Evolutionary conservation across 225 moss, liverwort and hornwort genomes (phyloP).

Genomic region (Anthoceros angustus): DNA sequence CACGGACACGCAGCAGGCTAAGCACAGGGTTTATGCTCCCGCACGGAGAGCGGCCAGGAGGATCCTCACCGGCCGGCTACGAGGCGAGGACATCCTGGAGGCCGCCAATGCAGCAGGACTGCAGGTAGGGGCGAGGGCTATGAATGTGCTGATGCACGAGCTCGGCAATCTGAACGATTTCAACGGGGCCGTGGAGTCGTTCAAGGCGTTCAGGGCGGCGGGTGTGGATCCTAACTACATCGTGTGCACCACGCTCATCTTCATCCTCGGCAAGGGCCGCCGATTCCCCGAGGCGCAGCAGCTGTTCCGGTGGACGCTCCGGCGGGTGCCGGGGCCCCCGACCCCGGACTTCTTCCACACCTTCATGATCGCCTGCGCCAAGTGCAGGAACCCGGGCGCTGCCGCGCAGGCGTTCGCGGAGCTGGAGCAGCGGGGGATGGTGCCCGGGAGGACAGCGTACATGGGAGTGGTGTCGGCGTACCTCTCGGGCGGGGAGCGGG

Average conservation of each 20-base stretch:
- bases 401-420: constrained; percentile 31
- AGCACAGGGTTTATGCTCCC: constrained; percentile 14
- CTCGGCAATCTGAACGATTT: constrained; percentile 42
- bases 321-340: constrained; percentile 24
- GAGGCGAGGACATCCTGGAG: constrained; percentile 20
- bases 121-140: constrained; percentile 36
- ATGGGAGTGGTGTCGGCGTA: constrained; percentile 34
- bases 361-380: constrained; percentile 38
- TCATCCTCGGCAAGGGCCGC: constrained; percentile 15
- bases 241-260: constrained; percentile 49
- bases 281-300: constrained; percentile 24
- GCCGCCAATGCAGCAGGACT: constrained; percentile 33
- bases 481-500: constrained; percentile 36
- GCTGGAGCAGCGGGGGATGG: constrained; percentile 23
- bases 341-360: constrained; percentile 32
- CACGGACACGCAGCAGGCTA: background rate
- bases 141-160: constrained; percentile 50
- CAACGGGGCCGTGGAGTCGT: constrained; percentile 28
- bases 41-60: constrained; percentile 30
- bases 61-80: constrained; percentile 21
- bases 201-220: constrained; percentile 37
- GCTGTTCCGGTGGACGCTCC: constrained; percentile 46
- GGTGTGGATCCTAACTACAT: constrained; percentile 35
- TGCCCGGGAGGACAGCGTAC: constrained; percentile 32
- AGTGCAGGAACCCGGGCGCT: constrained; percentile 11